These are phyloP conservation scores for Ehretia macrophylla DNA, from an alignment of 257 asterid species.

Conservation along the genomic window DNA sequence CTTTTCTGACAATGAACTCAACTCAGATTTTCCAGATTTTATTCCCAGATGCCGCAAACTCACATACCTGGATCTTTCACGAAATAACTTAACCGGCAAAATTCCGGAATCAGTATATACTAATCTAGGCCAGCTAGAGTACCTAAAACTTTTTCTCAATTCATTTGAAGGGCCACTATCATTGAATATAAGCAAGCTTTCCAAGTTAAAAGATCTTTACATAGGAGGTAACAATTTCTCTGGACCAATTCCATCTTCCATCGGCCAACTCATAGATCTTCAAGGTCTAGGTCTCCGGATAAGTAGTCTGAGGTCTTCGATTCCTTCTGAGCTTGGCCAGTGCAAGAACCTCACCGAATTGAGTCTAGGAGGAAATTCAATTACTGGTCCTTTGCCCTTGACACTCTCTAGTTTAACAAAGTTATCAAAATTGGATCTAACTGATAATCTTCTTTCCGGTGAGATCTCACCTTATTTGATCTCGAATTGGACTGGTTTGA, in stretches of 20 bases:
- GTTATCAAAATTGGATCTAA: constrained; percentile 46
- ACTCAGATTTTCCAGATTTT: constrained; percentile 54
- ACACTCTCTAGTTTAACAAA: constrained; percentile 52
- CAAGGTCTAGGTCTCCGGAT: constrained; percentile 11
- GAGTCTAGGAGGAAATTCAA: constrained; percentile 28
- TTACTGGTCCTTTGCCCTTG: constrained; percentile 59
- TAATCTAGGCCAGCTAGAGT: constrained; percentile 43
- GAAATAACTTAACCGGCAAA: constrained; percentile 44
- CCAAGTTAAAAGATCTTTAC: constrained; percentile 43
- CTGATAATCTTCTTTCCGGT: constrained; percentile 57
- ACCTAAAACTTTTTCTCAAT: constrained; percentile 43
- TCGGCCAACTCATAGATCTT: constrained; percentile 31
- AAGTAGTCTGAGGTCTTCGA: constrained; percentile 25
- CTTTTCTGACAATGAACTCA: constrained; percentile 40
- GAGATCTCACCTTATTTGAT: constrained; percentile 38
- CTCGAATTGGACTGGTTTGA: constrained; percentile 50
- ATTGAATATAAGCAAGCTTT: constrained; percentile 36
- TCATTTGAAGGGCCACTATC: constrained; percentile 49
- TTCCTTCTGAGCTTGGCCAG: constrained; percentile 37
- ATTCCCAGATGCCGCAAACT: constrained; percentile 48
- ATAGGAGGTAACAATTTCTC: constrained; percentile 39
- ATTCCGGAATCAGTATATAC: constrained; percentile 55
- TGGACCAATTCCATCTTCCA: constrained; percentile 28
- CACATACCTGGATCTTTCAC: constrained; percentile 60
- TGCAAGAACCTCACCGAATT: constrained; percentile 29